phyloP scores from a whole-genome alignment of 2,329 filamentous ascomycete species.

The Xylariales sp. region DNA sequence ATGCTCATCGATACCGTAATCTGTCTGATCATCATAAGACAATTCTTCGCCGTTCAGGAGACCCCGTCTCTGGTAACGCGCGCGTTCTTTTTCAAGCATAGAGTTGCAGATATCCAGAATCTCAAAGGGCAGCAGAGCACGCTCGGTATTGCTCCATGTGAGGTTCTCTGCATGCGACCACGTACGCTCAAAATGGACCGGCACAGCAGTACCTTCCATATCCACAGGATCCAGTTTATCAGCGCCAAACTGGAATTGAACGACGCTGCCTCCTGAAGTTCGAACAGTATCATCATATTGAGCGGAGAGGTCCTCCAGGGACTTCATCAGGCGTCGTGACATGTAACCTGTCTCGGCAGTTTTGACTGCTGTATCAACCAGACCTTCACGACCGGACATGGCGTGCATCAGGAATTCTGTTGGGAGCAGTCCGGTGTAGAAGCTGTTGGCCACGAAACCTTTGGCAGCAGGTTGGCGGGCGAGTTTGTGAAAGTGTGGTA shows the following conservation, averaged over 20 bases:
- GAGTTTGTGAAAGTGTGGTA: constrained; percentile 95
- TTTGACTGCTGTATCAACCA: constrained; percentile 98
- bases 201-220: constrained; percentile 92
- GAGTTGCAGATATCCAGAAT: constrained; percentile 65
- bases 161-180: constrained; percentile 75
- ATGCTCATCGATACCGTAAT: constrained; percentile 68
- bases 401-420: constrained; percentile 98
- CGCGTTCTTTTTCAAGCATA: constrained; percentile 64
- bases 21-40: constrained; percentile 64
- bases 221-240: constrained; percentile 94
- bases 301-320: constrained; percentile 87
- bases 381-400: constrained; percentile 95
- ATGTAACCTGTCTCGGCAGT: constrained; percentile 99
- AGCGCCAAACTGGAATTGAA: constrained; percentile 96
- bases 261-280: constrained; percentile 81
- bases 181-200: constrained; percentile 87
- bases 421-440: constrained; percentile 86
- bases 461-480: constrained; percentile 89
- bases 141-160: constrained; percentile 76
- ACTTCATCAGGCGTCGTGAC: constrained; percentile 98
- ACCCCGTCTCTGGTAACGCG: constrained; percentile 56
- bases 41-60: constrained; percentile 60
- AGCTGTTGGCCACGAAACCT: constrained; percentile 95
- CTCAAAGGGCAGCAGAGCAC: constrained; percentile 68
- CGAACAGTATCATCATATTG: constrained; percentile 94